Conservation (phyloP, 1,284 basidiomycete genomes). For the Rhizoctonia solani region DNA sequence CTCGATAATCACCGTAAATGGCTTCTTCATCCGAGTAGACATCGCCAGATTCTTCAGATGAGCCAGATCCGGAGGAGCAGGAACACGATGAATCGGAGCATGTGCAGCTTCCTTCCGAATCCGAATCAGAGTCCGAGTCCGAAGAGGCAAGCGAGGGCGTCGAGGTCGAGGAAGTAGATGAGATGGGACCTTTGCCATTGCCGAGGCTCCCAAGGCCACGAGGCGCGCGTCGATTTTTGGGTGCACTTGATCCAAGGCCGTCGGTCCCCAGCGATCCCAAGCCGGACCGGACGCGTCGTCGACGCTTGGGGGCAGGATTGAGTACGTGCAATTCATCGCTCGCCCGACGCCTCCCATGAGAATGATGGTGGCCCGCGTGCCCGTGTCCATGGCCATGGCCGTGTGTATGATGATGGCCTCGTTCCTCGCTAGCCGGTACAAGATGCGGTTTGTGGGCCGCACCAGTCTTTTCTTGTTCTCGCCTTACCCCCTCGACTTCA, state of each 20-base stretch:
- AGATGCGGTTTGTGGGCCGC: conserved; percentile 74
- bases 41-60: conserved; percentile 33
- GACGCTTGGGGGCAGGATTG: conserved; percentile 52
- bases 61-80: conserved; percentile 2
- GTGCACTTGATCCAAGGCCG: conserved; percentile 67
- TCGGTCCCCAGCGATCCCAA: conserved; percentile 74
- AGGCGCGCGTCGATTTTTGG: neutral
- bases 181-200: conserved; percentile 5
- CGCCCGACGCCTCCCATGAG: neutral
- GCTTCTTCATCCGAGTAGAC: conserved; percentile 40
- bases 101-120: conserved; percentile 1
- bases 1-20: conserved; percentile 77
- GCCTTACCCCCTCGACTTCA: conserved; percentile 66
- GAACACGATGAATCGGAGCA: conserved; percentile 25
- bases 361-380: neutral
- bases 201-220: conserved; percentile 16
- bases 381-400: neutral
- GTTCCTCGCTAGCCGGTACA: conserved; percentile 56
- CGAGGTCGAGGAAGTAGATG: conserved; percentile 1
- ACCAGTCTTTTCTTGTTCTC: conserved; percentile 69
- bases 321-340: neutral
- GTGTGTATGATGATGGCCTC: neutral
- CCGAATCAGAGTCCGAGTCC: conserved; percentile 8
- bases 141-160: conserved; percentile 5
- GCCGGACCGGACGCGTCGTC: conserved; percentile 71